A percentile compares a stretch with the other conserved stretches of the same genome.
Evolutionary conservation across 176 grass and related monocot species (phyloP).

Genomic region (Bonia amplexicaulis): DNA sequence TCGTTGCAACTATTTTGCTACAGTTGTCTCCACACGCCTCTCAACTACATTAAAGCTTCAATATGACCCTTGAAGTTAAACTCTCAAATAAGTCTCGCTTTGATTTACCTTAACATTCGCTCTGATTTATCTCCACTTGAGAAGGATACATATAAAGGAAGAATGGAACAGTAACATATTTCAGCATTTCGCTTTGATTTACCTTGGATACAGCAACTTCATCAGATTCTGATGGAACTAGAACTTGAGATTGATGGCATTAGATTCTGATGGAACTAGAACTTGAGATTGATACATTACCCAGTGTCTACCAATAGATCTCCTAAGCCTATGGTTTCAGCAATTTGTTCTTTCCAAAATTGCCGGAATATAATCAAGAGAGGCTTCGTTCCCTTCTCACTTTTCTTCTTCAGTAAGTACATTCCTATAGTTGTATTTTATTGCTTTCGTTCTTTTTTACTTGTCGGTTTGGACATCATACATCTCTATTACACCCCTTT

Average conservation of each 20-base stretch:
- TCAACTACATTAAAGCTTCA: not conserved
- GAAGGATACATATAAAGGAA: not conserved
- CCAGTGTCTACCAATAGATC: not conserved
- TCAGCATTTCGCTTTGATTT: not conserved
- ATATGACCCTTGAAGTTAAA: not conserved
- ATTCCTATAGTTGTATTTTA: not conserved
- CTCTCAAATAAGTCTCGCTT: not conserved
- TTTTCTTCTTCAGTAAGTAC: not conserved
- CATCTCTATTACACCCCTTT: not conserved
- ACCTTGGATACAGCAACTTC: not conserved
- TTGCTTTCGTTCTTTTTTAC: too few species aligned
- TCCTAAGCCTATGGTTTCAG: not conserved
- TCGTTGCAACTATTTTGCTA: not conserved
- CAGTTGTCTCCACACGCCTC: too few species aligned
- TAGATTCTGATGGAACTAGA: not conserved
- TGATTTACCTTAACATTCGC: not conserved
- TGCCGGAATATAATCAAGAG: not conserved
- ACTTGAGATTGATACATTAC: not conserved
- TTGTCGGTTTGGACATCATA: not conserved
- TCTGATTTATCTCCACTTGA: not conserved
- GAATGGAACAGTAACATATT: not conserved
- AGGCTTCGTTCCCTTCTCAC: not conserved
- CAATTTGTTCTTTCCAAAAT: not conserved
- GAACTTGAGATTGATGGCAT: not conserved
- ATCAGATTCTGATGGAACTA: not conserved